Conservation (phyloP, 352 stramenopile species). For the Phytophthora capsici region DNA sequence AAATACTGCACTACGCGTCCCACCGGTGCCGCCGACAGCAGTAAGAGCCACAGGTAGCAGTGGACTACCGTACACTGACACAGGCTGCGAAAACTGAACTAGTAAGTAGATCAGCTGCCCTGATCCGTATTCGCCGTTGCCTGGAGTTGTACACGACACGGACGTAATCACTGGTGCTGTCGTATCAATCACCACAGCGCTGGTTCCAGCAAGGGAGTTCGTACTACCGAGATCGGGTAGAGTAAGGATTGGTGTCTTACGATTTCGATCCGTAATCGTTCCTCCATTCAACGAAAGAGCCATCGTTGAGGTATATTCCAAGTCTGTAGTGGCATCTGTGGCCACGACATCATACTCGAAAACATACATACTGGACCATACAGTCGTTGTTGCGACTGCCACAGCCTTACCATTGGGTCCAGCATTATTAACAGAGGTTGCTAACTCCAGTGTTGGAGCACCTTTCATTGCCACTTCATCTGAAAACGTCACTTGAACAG, state of each 20-base stretch:
- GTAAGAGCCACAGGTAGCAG: conserved; percentile 56
- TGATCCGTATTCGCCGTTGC: conserved; percentile 72
- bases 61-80: conserved; percentile 70
- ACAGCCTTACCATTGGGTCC: conserved; percentile 55
- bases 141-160: conserved; percentile 54
- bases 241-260: conserved; percentile 56
- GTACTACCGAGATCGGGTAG: conserved; percentile 52
- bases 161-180: conserved; percentile 65
- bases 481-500: conserved; percentile 77
- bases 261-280: conserved; percentile 74
- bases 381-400: conserved; percentile 53
- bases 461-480: conserved; percentile 76
- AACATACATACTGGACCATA: conserved; percentile 60
- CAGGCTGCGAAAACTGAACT: conserved; percentile 66
- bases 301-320: conserved; percentile 71
- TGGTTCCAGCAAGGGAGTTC: conserved; percentile 57
- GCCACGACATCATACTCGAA: conserved; percentile 77
- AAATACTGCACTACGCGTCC: conserved; percentile 51
- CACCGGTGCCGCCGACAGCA: conserved; percentile 43
- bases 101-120: conserved; percentile 68
- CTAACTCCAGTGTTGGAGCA: conserved; percentile 58
- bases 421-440: conserved; percentile 39
- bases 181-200: conserved; percentile 71
- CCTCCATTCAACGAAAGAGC: conserved; percentile 60
- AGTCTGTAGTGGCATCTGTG: conserved; percentile 54